Percentiles rank a stretch among this genome's conserved stretches.
Evolutionary conservation across 2,329 filamentous ascomycete genomes (phyloP).

Genomic region (Diatrype stigma): DNA sequence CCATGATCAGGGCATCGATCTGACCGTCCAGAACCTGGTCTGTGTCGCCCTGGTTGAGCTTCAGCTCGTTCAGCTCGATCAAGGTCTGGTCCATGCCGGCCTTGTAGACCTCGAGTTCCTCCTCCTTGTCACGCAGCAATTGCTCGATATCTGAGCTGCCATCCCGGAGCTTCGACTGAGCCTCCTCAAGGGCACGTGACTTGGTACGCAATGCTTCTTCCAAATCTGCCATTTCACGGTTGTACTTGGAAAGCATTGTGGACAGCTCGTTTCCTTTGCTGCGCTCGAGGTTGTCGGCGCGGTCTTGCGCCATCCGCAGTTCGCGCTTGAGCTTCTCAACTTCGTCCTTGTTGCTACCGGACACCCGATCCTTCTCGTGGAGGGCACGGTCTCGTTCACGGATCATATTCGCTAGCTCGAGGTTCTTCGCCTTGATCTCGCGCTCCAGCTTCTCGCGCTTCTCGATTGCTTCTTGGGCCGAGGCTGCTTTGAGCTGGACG

Average conservation of each 20-base stretch:
- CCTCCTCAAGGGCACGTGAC: constrained; percentile 79
- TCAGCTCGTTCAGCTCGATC: constrained; percentile 86
- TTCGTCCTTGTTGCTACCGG: constrained; percentile 85
- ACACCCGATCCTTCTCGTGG: constrained; percentile 86
- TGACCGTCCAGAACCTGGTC: constrained; percentile 83
- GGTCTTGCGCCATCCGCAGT: constrained; percentile 84
- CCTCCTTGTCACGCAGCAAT: constrained; percentile 87
- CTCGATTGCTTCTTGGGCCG: constrained; percentile 94
- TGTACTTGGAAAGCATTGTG: constrained; percentile 91
- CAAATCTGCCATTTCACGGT: constrained; percentile 93
- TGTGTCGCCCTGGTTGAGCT: constrained; percentile 67
- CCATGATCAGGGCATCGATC: constrained; percentile 82
- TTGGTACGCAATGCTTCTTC: constrained; percentile 90
- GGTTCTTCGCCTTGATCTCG: constrained; percentile 98
- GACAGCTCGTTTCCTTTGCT: constrained; percentile 94
- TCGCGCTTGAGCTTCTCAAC: constrained; percentile 92
- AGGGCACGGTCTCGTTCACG: constrained; percentile 89
- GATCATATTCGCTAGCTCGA: constrained; percentile 99
- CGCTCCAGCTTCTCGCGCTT: constrained; percentile 90
- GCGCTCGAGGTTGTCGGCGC: constrained; percentile 86
- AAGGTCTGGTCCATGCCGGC: constrained; percentile 96
- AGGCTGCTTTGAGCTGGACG: constrained; percentile 93
- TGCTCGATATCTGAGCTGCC: constrained; percentile 82
- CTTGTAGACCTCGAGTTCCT: constrained; percentile 97
- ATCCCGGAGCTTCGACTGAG: constrained; percentile 72